phyloP scores from a whole-genome alignment of 352 stramenopile species.

The Globisporangium yorkense region DNA sequence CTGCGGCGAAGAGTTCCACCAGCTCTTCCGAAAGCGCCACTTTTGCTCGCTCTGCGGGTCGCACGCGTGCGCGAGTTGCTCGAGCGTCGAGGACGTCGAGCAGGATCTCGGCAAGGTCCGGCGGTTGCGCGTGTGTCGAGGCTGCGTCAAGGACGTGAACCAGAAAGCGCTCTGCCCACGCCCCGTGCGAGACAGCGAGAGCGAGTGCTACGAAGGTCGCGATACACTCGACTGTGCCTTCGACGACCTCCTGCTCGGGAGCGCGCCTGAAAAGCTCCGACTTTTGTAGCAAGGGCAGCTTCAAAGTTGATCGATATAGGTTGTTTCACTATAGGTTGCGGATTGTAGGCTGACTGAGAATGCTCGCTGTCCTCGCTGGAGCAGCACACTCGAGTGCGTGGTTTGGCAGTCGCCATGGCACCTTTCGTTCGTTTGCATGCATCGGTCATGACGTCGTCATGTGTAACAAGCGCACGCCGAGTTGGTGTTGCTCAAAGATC shows the following conservation, averaged over 20 bases:
- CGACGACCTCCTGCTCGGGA: background rate
- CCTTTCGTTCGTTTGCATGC: too few species aligned
- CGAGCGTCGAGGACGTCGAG: conserved; percentile 11
- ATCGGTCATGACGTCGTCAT: too few species aligned
- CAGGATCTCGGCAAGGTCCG: conserved; percentile 7
- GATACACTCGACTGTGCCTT: conserved; percentile 5
- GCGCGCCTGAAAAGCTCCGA: background rate
- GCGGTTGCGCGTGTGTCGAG: conserved; percentile 8
- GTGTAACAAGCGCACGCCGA: too few species aligned
- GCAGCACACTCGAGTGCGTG: too few species aligned
- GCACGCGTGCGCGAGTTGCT: conserved; percentile 13
- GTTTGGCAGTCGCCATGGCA: too few species aligned
- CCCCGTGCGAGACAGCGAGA: background rate
- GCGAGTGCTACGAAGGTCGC: background rate
- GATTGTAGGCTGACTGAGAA: background rate
- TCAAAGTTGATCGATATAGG: background rate
- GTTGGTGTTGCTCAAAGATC: background rate
- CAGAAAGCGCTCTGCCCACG: background rate
- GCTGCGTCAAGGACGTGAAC: conserved; percentile 5
- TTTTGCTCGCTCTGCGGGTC: conserved; percentile 13
- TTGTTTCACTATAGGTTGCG: background rate
- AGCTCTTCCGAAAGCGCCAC: conserved; percentile 11
- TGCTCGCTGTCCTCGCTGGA: too few species aligned
- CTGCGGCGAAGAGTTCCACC: conserved; percentile 13
- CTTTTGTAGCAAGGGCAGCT: background rate